phyloP scores from a whole-genome alignment of 306 rosid genomes.

The Clitoria ternatea region DNA sequence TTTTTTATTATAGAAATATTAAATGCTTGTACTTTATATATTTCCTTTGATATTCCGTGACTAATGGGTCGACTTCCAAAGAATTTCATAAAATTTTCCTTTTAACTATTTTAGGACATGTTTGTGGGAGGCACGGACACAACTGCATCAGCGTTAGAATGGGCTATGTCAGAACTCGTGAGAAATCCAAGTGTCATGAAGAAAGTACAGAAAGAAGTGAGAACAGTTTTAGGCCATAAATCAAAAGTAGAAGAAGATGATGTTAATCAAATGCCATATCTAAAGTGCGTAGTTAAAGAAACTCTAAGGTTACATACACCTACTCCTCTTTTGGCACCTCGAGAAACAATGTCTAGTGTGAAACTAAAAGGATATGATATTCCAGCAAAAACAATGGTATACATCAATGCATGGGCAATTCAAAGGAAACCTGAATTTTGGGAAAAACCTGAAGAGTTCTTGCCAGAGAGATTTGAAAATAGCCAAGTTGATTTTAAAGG shows the following conservation, averaged over 20 bases:
- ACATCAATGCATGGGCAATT: constrained; percentile 45
- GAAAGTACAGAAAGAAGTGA: constrained; percentile 55
- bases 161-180: constrained; percentile 49
- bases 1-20: no score
- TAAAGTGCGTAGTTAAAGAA: constrained; percentile 48
- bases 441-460: constrained; percentile 25
- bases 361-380: constrained; percentile 39
- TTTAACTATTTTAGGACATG: background rate
- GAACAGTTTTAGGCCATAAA: constrained; percentile 42
- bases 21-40: no score
- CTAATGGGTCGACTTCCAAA: no score
- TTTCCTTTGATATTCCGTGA: background rate
- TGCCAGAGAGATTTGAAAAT: constrained; percentile 33
- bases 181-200: constrained; percentile 42
- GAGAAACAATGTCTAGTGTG: constrained; percentile 20
- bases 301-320: constrained; percentile 50
- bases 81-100: background rate
- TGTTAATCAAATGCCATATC: constrained; percentile 40
- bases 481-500: background rate
- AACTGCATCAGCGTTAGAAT: constrained; percentile 25
- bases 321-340: constrained; percentile 26
- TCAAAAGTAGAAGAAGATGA: constrained; percentile 33
- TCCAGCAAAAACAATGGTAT: constrained; percentile 31
- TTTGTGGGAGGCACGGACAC: constrained; percentile 22
- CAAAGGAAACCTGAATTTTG: constrained; percentile 31